Evolutionary conservation across 75 land plant species (phyloP), one percentile per base, ranked within the genome.

Genomic region (Sequoiadendron giganteum): DNA sequence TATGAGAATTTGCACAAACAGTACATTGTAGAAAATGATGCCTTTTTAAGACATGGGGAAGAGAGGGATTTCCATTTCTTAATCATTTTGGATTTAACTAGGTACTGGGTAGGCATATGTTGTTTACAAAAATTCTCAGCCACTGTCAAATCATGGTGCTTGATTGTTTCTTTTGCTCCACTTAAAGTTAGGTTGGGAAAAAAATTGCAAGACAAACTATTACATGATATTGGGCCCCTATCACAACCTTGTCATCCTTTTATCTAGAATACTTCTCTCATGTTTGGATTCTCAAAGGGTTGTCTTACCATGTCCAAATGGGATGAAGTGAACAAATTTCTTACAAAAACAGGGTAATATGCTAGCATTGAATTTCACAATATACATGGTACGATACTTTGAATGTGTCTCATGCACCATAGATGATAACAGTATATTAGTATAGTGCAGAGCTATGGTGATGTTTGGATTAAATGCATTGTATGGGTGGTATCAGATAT

Each of bases 301-400:
- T 98, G 99, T 87, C 91, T 98, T 30, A 92, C 96, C 34, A 92
- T 96, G 94, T 45, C 87, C 3, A 96, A 96, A 90, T 98, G 99
- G 99, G 94, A 93, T 86, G 92, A 93, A 78, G 91, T 97, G 9
- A 92, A 96, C 77, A 45, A 43, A 16, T 95, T 98, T 89, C 97
- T 98, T 88, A 43, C 87, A n/a, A 88, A 90, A 84, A 81, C 96
- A 18, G 93, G 94, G 99, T 97, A 92, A 84, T 36, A n/a, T 43
- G 47, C 49, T 11, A n/a, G 25, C 30, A 15, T 36, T 42, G 48
- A 75, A 48, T 75, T 32, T 38, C 16, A 28, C 43, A 14, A 43
- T 56, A 19, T 68, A 54, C n/a, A 10, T 40, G 25, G 16, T 81
- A 65, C 42, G 15, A 0, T 36, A 36, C 38, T 36, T 36, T 36